Evolutionary conservation across 1,284 basidiomycete species (phyloP).

Genomic region (Ceratobasidium sp.): DNA sequence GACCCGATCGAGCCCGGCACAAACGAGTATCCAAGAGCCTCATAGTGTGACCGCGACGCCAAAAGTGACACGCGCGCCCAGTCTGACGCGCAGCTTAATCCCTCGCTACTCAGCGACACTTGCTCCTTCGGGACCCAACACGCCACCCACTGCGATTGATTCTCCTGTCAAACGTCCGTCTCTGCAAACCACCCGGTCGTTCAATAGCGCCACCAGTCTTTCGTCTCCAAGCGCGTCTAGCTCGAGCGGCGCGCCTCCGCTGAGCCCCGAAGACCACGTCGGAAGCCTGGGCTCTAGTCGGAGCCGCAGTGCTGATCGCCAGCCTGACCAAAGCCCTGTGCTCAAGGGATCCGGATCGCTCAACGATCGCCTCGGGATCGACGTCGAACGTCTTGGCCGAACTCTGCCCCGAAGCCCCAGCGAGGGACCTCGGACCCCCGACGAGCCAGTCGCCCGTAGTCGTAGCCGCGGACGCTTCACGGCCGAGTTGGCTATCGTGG

Average conservation of each 20-base stretch:
- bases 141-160: conserved; percentile 13
- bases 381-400: conserved; percentile 4
- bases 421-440: conserved; percentile 24
- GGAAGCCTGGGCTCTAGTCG: not conserved
- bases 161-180: not conserved
- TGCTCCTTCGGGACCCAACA: not conserved
- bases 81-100: conserved; percentile 17
- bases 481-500: conserved; percentile 15
- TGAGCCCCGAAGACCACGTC: conserved; percentile 13
- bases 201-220: not conserved
- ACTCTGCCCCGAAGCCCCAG: conserved; percentile 22
- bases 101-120: not conserved
- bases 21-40: not conserved
- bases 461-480: conserved; percentile 24
- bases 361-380: not conserved
- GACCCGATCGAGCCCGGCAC: not conserved
- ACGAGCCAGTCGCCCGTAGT: conserved; percentile 25
- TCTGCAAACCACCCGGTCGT: conserved; percentile 24
- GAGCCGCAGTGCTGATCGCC: not conserved
- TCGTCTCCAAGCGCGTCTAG: not conserved
- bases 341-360: not conserved
- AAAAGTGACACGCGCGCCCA: conserved; percentile 1
- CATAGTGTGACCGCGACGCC: conserved; percentile 1
- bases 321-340: not conserved
- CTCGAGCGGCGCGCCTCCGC: conserved; percentile 13